Conservation (phyloP, 768 basidiomycete genomes). For the Butyriboletus loyo region DNA sequence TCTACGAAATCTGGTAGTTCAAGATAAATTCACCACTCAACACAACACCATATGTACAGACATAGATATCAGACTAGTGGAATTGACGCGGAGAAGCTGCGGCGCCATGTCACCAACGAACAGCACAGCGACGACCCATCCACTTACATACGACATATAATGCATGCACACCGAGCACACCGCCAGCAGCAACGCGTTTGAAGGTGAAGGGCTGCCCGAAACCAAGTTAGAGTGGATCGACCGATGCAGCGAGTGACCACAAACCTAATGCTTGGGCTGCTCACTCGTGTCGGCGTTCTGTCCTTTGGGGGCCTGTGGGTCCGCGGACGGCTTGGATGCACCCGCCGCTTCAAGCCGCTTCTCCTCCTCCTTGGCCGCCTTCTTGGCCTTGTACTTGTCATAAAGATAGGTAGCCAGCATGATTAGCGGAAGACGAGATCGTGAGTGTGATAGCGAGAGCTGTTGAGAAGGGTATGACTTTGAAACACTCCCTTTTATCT, state of each 20-base stretch:
- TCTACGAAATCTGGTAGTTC: no score
- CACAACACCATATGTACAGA: background rate
- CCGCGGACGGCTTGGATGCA: background rate
- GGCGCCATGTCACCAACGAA: slow-evolving; percentile 7
- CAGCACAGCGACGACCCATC: background rate
- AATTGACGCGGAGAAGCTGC: background rate
- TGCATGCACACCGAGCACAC: background rate
- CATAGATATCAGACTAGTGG: background rate
- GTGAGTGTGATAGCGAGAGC: background rate
- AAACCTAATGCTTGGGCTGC: slow-evolving; percentile 9
- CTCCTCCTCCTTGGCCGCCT: slow-evolving; percentile 16
- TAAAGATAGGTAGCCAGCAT: slow-evolving; percentile 16
- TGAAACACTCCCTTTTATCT: slow-evolving; percentile 8
- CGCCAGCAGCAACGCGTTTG: no score
- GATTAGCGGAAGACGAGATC: background rate
- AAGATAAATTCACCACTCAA: no score
- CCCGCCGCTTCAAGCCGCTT: background rate
- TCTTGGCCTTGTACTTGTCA: slow-evolving; percentile 28
- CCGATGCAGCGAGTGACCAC: background rate
- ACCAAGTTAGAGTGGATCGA: background rate
- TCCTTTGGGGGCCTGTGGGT: background rate
- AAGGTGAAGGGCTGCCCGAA: background rate
- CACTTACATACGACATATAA: slow-evolving; percentile 9
- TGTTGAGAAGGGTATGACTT: background rate
- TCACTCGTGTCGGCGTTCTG: background rate